Percentiles rank a stretch among this genome's conserved stretches.
Conservation (phyloP, 2,329 filamentous ascomycete genomes). For the Colletotrichum orbiculare region DNA sequence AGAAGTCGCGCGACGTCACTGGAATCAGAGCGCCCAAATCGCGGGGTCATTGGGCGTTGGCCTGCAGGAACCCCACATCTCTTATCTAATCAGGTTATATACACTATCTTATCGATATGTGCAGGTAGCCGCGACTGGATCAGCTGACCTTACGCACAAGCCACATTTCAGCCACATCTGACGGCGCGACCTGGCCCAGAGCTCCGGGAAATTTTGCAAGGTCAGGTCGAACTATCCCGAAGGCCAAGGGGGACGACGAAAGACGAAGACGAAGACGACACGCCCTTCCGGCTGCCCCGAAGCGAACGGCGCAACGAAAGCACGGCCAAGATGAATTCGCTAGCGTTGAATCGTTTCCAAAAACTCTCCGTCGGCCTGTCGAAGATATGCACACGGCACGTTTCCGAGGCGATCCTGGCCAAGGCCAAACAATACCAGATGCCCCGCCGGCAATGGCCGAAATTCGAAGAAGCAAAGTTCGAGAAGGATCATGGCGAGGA, state of each 20-base stretch:
- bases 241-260: constrained; percentile 28
- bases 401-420: constrained; percentile 18
- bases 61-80: background rate
- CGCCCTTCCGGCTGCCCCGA: too few relatives aligned
- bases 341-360: constrained; percentile 48
- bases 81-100: constrained; percentile 18
- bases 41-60: constrained; percentile 25
- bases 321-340: constrained; percentile 50
- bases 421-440: too few relatives aligned
- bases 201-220: constrained; percentile 38
- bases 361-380: constrained; percentile 55
- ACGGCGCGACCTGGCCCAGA: constrained; percentile 25
- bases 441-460: too few relatives aligned
- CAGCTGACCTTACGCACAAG: constrained; percentile 27
- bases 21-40: constrained; percentile 35
- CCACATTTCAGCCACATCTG: constrained; percentile 16
- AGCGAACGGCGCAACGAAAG: too few relatives aligned
- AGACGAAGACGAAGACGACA: constrained; percentile 14
- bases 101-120: constrained; percentile 2
- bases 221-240: constrained; percentile 7
- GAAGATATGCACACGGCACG: constrained; percentile 55
- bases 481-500: constrained; percentile 63
- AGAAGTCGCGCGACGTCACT: constrained; percentile 41
- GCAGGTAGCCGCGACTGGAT: background rate
- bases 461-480: constrained; percentile 34